phyloP scores from a whole-genome alignment of 768 basidiomycete genomes.

The Pisolithus albus region DNA sequence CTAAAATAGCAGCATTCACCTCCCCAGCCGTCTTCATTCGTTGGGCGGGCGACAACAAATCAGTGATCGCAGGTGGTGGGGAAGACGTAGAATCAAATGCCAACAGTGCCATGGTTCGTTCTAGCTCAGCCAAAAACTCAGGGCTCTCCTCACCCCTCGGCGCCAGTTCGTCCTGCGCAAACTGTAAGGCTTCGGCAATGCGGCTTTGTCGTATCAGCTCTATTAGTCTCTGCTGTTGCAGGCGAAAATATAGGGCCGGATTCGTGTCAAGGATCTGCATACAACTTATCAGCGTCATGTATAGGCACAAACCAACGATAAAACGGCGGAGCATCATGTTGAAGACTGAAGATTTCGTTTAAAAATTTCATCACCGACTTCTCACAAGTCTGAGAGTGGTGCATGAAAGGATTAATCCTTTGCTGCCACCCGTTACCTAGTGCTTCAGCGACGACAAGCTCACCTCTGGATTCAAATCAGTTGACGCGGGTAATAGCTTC shows the following conservation, averaged over 20 bases:
- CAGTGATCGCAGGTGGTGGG: conserved; percentile 56
- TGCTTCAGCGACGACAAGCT: conserved; percentile 27
- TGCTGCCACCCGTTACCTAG: conserved; percentile 16
- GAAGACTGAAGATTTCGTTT: conserved; percentile 92
- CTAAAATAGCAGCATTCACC: conserved; percentile 92
- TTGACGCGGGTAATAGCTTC: conserved; percentile 94
- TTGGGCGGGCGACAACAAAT: conserved; percentile 79
- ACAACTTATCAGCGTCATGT: conserved; percentile 17
- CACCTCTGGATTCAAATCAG: conserved; percentile 95
- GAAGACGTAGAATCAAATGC: conserved; percentile 63
- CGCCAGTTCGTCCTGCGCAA: conserved; percentile 91
- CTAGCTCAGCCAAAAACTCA: conserved; percentile 86
- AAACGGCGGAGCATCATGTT: conserved; percentile 59
- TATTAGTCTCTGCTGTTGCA: conserved; percentile 94
- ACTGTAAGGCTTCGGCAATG: conserved; percentile 73
- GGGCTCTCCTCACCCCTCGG: conserved; percentile 93
- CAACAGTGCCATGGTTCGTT: conserved; percentile 90
- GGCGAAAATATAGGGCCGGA: conserved; percentile 86
- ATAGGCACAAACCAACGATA: background rate
- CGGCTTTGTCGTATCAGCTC: conserved; percentile 84
- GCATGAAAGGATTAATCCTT: conserved; percentile 96
- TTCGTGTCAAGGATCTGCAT: conserved; percentile 93
- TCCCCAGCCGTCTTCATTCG: conserved; percentile 92
- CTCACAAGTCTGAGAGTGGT: conserved; percentile 85
- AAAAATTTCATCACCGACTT: conserved; percentile 78